phyloP scores from a whole-genome alignment of 495 filamentous ascomycete genomes.

The Lophiostoma macrostomum region DNA sequence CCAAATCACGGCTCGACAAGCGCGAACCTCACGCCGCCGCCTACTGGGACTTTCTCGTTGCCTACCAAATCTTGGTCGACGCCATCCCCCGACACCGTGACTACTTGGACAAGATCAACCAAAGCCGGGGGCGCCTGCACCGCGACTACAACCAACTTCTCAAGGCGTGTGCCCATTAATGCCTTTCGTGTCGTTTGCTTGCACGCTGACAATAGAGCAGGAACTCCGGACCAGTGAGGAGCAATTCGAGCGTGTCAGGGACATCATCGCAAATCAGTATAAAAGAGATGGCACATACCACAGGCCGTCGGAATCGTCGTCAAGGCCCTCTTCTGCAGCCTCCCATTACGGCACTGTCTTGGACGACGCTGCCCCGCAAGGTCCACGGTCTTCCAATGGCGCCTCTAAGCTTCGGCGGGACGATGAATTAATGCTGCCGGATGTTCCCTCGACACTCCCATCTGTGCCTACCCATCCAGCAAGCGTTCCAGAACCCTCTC shows the following conservation, averaged over 20 bases:
- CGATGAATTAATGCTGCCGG: constrained; percentile 30
- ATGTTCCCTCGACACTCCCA: constrained; percentile 8
- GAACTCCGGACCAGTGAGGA: constrained; percentile 39
- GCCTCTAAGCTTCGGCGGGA: constrained; percentile 11
- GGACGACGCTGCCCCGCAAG: background rate
- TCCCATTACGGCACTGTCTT: background rate
- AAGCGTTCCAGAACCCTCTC: constrained; percentile 16
- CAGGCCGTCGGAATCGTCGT: background rate
- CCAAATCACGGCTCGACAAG: constrained; percentile 29
- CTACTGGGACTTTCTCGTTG: constrained; percentile 75
- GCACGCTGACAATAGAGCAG: constrained; percentile 18
- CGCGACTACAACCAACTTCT: constrained; percentile 50
- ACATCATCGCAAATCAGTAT: constrained; percentile 68
- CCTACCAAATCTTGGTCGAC: constrained; percentile 71
- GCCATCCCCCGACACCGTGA: constrained; percentile 71
- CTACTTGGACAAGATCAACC: constrained; percentile 50
- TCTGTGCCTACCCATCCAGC: constrained; percentile 13
- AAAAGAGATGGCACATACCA: constrained; percentile 50
- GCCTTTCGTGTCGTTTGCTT: constrained; percentile 23
- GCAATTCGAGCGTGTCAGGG: constrained; percentile 59
- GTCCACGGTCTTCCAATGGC: constrained; percentile 28
- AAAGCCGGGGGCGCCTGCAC: constrained; percentile 45
- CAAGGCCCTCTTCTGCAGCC: constrained; percentile 15
- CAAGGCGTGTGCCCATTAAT: constrained; percentile 39
- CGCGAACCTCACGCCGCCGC: constrained; percentile 55